phyloP scores from a whole-genome alignment of 2,329 filamentous ascomycete species.

The Penicillium sp. region DNA sequence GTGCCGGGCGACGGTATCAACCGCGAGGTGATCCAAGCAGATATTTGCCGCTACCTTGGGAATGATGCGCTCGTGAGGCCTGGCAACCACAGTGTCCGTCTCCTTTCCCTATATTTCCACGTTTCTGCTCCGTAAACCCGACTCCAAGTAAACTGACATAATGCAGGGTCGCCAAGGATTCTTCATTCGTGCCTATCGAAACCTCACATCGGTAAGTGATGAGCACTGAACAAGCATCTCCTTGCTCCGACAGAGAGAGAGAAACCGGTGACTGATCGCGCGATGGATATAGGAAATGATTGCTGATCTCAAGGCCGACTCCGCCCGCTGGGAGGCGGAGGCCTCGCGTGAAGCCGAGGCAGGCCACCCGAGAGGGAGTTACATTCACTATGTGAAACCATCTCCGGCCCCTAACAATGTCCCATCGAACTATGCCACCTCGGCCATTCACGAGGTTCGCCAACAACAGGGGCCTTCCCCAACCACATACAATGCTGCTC shows the following conservation, averaged over 20 bases:
- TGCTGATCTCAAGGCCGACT: constrained; percentile 49
- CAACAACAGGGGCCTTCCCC: constrained; percentile 35
- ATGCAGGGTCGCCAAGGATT: constrained; percentile 62
- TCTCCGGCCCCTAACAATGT: constrained; percentile 35
- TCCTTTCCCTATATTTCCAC: constrained; percentile 15
- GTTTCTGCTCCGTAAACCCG: constrained; percentile 7
- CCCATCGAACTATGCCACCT: constrained; percentile 32
- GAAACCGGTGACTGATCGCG: background rate
- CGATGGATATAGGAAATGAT: constrained; percentile 46
- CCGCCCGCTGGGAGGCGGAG: constrained; percentile 46
- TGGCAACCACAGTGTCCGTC: constrained; percentile 64
- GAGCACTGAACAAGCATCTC: background rate
- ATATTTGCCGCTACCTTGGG: constrained; percentile 77
- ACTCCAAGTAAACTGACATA: constrained; percentile 23
- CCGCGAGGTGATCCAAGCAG: constrained; percentile 75
- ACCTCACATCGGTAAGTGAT: constrained; percentile 64
- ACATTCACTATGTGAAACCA: constrained; percentile 34
- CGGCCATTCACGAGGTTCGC: constrained; percentile 35
- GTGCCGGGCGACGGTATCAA: constrained; percentile 74
- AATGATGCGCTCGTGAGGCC: constrained; percentile 75
- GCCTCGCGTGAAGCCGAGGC: constrained; percentile 36
- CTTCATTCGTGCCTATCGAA: constrained; percentile 72
- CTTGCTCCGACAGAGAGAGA: constrained; percentile 2
- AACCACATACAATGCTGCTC: constrained; percentile 31
- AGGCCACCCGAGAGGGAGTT: constrained; percentile 39